Conservation (phyloP, 176 grass and related monocot genomes). For the Alopecurus myosuroides region DNA sequence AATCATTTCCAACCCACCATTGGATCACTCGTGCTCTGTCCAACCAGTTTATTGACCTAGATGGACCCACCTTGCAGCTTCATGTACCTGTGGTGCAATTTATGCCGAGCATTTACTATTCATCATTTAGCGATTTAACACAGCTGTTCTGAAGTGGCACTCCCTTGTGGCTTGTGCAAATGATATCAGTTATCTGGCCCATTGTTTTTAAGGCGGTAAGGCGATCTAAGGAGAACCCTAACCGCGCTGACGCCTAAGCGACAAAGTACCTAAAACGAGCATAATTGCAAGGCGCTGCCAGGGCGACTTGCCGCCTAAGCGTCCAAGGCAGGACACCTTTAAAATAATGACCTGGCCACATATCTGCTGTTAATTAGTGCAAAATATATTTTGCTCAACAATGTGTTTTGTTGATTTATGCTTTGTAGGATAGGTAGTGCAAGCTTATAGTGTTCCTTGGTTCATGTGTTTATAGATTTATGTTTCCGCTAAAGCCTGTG, state of each 20-base stretch:
- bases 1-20: background rate
- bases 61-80: background rate
- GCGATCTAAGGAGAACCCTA: too few relatives aligned
- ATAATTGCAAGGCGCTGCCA: too few relatives aligned
- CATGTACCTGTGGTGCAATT: background rate
- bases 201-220: too few relatives aligned
- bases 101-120: background rate
- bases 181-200: background rate
- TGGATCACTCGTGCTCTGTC: background rate
- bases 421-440: background rate
- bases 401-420: background rate
- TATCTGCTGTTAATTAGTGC: background rate
- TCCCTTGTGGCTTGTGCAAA: background rate
- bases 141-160: background rate
- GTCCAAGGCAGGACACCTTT: too few relatives aligned
- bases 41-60: background rate
- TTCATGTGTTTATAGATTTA: slow-evolving; percentile 7
- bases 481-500: slow-evolving; percentile 5
- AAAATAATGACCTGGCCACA: background rate
- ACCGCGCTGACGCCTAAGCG: too few relatives aligned
- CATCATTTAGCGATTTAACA: background rate
- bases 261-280: too few relatives aligned
- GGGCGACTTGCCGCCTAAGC: too few relatives aligned
- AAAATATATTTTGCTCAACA: background rate
- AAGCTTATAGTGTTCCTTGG: background rate